These are phyloP conservation scores for Nakaseomyces nivariensis DNA, from an alignment of 1,139 yeast species.

Conservation along the genomic window DNA sequence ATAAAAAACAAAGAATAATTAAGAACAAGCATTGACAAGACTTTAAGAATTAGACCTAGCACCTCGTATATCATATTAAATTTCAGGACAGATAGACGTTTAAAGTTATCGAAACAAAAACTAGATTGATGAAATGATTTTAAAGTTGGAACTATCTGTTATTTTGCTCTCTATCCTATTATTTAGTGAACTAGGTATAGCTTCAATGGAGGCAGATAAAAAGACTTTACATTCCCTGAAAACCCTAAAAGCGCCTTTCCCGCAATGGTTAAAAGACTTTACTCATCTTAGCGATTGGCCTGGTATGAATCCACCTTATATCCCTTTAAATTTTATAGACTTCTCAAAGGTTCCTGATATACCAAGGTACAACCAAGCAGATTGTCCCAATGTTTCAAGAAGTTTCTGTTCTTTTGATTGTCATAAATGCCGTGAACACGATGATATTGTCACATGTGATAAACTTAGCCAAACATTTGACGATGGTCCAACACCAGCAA, in stretches of 20 bases:
- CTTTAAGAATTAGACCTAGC: too few species aligned
- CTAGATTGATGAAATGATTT: too few species aligned
- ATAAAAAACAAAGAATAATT: too few species aligned
- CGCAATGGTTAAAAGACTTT: slow-evolving; percentile 65
- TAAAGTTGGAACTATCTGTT: too few species aligned
- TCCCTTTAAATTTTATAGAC: slow-evolving; percentile 65
- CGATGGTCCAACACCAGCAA: slow-evolving; percentile 82
- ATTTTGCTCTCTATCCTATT: too few species aligned
- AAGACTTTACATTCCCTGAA: too few species aligned
- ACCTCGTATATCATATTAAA: too few species aligned
- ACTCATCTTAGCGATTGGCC: slow-evolving; percentile 81
- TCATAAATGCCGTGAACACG: slow-evolving; percentile 62
- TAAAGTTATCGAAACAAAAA: too few species aligned
- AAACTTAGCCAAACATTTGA: slow-evolving; percentile 79
- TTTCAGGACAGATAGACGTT: too few species aligned
- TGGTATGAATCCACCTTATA: slow-evolving; percentile 73
- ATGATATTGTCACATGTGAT: slow-evolving; percentile 70
- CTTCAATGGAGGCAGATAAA: too few species aligned
- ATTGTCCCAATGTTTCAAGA: slow-evolving; percentile 42
- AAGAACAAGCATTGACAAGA: too few species aligned
- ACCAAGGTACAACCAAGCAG: slow-evolving; percentile 47
- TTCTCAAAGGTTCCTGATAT: slow-evolving; percentile 41
- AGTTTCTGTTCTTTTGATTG: slow-evolving; percentile 79
- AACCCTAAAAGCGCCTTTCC: slow-evolving; percentile 35
- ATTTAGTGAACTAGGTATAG: too few species aligned